A percentile compares a stretch with the other conserved stretches of the same genome.
Conservation (phyloP, 441 rosid species). For the Hura crepitans region DNA sequence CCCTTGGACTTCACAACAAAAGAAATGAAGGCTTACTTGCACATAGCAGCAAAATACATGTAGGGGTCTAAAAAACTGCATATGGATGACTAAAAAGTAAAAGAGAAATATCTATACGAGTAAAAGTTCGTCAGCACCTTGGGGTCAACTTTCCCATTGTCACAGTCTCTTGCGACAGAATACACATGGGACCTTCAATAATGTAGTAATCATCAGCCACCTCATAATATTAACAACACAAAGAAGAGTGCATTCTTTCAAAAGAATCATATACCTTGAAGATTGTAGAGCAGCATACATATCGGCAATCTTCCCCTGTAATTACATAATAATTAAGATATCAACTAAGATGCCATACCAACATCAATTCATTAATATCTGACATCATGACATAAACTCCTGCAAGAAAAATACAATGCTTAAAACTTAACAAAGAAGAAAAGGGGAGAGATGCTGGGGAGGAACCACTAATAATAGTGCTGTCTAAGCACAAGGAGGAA, state of each 20-base stretch:
- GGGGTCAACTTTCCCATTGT: slow-evolving; percentile 67
- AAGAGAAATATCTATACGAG: not conserved
- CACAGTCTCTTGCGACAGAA: slow-evolving; percentile 89
- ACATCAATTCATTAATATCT: slow-evolving; percentile 27
- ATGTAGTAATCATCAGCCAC: slow-evolving; percentile 14
- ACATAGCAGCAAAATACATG: not conserved
- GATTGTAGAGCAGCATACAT: slow-evolving; percentile 90
- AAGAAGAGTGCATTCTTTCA: slow-evolving; percentile 5
- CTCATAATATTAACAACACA: slow-evolving; percentile 11
- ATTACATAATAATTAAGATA: slow-evolving; percentile 24
- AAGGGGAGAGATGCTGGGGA: not conserved
- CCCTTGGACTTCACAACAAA: not conserved
- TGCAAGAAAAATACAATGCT: slow-evolving; percentile 31
- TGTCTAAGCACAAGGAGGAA: not conserved
- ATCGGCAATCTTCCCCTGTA: slow-evolving; percentile 93
- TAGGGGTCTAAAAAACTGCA: not conserved
- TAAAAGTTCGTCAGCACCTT: slow-evolving; percentile 45
- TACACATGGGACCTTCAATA: slow-evolving; percentile 74
- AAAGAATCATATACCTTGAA: slow-evolving; percentile 53
- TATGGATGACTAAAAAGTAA: not conserved
- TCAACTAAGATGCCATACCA: slow-evolving; percentile 11
- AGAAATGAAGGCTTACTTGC: not conserved
- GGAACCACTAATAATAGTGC: slow-evolving; percentile 16
- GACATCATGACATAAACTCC: slow-evolving; percentile 98
- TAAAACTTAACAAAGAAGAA: slow-evolving; percentile 9